These are phyloP conservation scores for Colletotrichum phormii DNA, from an alignment of 2,329 filamentous ascomycete species.

Conservation along the genomic window DNA sequence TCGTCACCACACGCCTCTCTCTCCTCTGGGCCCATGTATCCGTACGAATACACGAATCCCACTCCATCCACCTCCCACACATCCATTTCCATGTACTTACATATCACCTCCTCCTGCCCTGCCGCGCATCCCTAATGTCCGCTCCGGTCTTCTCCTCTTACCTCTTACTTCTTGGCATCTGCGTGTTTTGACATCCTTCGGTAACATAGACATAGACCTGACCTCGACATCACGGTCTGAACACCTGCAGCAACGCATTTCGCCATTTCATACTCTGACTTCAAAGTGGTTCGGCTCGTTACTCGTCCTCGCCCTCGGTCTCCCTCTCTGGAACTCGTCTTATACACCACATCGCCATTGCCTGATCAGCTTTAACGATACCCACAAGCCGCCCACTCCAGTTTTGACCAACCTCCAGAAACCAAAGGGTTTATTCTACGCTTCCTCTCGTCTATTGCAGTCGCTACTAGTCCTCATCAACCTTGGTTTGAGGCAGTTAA, in stretches of 20 bases:
- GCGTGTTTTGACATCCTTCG: neutral
- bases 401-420: neutral
- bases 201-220: neutral
- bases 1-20: neutral
- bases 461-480: conserved; percentile 8
- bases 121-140: conserved; percentile 20
- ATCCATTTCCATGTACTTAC: conserved; percentile 16
- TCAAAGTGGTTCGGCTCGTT: neutral
- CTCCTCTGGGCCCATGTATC: neutral
- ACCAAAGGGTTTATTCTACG: neutral
- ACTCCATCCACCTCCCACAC: conserved; percentile 6
- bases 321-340: neutral
- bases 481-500: neutral
- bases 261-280: neutral
- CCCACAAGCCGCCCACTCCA: neutral
- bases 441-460: conserved; percentile 7
- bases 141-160: neutral
- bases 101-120: conserved; percentile 28
- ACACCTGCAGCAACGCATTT: neutral
- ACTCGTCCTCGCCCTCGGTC: neutral
- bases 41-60: neutral
- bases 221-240: neutral
- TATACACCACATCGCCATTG: neutral
- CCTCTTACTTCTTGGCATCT: conserved; percentile 24
- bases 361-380: conserved; percentile 5